These are phyloP conservation scores for Metarhizium brunneum DNA, from an alignment of 2,329 filamentous ascomycete genomes.

Conservation along the genomic window DNA sequence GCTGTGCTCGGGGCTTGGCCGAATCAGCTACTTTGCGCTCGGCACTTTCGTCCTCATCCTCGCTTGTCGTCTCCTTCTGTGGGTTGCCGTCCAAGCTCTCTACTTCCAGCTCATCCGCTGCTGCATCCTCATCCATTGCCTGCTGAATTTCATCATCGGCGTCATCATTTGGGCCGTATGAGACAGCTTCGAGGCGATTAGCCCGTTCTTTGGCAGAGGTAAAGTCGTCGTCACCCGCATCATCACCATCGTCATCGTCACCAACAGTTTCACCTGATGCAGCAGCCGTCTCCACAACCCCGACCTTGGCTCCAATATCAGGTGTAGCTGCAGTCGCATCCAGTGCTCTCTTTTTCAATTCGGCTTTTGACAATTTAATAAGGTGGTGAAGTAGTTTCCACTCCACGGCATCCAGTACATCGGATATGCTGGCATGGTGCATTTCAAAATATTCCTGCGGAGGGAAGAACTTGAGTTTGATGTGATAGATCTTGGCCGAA, in stretches of 20 bases:
- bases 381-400: constrained; percentile 67
- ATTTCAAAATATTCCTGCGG: constrained; percentile 73
- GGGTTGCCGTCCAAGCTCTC: constrained; percentile 45
- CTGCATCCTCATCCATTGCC: constrained; percentile 49
- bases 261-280: constrained; percentile 24
- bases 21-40: constrained; percentile 26
- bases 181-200: constrained; percentile 73
- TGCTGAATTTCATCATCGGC: constrained; percentile 71
- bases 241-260: constrained; percentile 52
- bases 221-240: constrained; percentile 71
- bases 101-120: constrained; percentile 39
- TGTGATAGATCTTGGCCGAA: constrained; percentile 75
- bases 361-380: constrained; percentile 59
- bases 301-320: constrained; percentile 52
- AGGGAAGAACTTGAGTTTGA: constrained; percentile 77
- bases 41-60: constrained; percentile 27
- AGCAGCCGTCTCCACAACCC: constrained; percentile 42
- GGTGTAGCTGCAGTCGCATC: constrained; percentile 63
- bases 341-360: constrained; percentile 72
- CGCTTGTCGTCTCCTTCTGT: constrained; percentile 17
- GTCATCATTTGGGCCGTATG: constrained; percentile 88
- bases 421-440: constrained; percentile 71
- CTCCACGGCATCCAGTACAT: constrained; percentile 76
- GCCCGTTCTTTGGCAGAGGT: constrained; percentile 64
- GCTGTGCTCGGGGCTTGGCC: constrained; percentile 46